Conservation (phyloP, 2,329 filamentous ascomycete species). For the Pseudocercospora fuligena region DNA sequence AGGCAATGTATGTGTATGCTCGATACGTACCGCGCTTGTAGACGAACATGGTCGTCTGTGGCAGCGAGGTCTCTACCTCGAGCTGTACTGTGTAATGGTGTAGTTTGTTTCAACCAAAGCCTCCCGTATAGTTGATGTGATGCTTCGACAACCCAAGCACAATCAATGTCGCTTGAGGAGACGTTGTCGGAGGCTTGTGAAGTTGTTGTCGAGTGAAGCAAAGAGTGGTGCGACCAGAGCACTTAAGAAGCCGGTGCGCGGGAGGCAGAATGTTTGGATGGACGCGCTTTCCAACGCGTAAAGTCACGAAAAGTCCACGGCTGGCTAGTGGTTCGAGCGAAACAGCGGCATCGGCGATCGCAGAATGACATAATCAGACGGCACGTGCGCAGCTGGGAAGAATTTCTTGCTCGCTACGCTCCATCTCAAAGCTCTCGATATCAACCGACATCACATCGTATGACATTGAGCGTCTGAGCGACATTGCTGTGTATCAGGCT, state of each 20-base stretch:
- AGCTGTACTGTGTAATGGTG: constrained; percentile 19
- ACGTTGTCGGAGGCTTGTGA: constrained; percentile 9
- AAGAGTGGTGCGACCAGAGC: constrained; percentile 18
- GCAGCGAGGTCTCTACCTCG: constrained; percentile 35
- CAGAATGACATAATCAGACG: neutral
- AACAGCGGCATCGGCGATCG: constrained; percentile 6
- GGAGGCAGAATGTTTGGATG: constrained; percentile 2
- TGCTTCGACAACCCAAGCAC: constrained; percentile 25
- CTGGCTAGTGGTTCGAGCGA: neutral
- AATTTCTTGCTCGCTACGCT: neutral
- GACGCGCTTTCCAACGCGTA: constrained; percentile 1
- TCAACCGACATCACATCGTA: neutral
- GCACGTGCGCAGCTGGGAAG: constrained; percentile 2
- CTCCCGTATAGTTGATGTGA: constrained; percentile 12
- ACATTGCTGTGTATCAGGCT: too few species aligned
- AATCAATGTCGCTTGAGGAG: constrained; percentile 25
- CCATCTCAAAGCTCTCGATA: neutral
- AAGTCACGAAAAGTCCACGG: neutral
- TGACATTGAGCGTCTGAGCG: neutral
- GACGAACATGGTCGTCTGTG: constrained; percentile 60
- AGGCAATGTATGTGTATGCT: neutral
- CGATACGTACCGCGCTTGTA: constrained; percentile 62
- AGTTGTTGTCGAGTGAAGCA: constrained; percentile 25
- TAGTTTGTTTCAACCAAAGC: constrained; percentile 20
- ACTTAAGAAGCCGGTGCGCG: constrained; percentile 19